Evolutionary conservation across 1,284 basidiomycete genomes (phyloP), one percentile per base, ranked within the genome.

Genomic region (Omphalotus olearius): DNA sequence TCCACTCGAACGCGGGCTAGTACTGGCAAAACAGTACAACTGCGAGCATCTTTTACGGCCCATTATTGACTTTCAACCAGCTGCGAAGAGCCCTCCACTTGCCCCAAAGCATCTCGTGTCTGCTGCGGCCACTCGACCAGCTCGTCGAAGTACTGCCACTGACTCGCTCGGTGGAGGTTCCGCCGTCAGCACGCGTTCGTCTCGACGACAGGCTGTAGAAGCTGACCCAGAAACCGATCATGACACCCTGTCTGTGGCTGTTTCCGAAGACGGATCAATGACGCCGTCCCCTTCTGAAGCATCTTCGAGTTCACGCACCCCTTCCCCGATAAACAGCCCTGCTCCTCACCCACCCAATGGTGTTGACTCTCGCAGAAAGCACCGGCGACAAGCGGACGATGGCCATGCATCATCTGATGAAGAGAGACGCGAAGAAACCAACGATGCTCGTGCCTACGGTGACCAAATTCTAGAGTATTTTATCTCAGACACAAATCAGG

Each of bases 381-480:
- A 69, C 54, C 69, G 69, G 51, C 70, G 67, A 33, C 64, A 69
- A 42, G 59, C 60, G 13, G 69, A 71, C 53, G 69, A 73, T 17
- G 68, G 66, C 13, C 64, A 66, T 35, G 47, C 17, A 18, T 17
- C 10, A 23, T 35, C 49, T 44, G 71, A 69, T 7, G 79, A 79
- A 51, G 61, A 23, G 23, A 23, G 60, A 30, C 55, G 60, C 28
- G 78, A 77, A 53, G 75, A 72, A 23, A 57, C 58, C 5, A 65
- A 65, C 41, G 79, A 82, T 57, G 69, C 76, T 18, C 74, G 80
- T 47, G 73, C 75, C 20, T 99, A 99, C 64, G 93, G 89, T 41
- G 95, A 98, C 68, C 90, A 95, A 66, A 95, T 99, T 56, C 78
- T 99, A 60, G 96, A 99, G 73, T 99, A 98, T 71, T 99, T 99